Evolutionary conservation across 768 basidiomycete genomes (phyloP), one percentile per base, ranked within the genome.

Genomic region (Leccinum imitatum): DNA sequence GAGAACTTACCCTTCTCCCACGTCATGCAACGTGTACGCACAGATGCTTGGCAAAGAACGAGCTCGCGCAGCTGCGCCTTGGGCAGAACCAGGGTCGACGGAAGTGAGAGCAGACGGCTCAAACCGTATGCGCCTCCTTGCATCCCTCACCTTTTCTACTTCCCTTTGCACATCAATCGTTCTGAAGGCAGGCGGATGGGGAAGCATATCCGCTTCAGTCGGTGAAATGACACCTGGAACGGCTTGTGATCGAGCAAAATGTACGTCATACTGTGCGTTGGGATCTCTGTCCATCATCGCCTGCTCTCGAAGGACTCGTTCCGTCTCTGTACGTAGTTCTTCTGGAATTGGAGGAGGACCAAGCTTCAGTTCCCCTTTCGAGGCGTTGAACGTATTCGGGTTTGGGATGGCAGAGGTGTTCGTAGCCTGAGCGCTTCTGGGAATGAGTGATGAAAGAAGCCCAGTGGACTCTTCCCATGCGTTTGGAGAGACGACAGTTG

Each of bases 21-120:
- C 86, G 67, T 98, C 95, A 71, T 97, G 95, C 46, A 99, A 70
- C 4, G 97, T 98, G 69, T 97, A 98, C 6, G 93, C 87, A 65
- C 96, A 97, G 56, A 98, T 87, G 66, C 95, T 98, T 3, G 96
- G 96, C 58, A 96, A 75, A 47, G 88, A 89, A 14, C 86, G 81
- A 2, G 87, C 80, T 58, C 84, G 78, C 3, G 67, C 66, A 33
- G 83, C 72, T 55, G 77, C 75, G 9, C 81, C 85, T 72, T 89
- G 90, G 33, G 84, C 73, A 23, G 84, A 84, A 64, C 80, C 81
- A 35, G 73, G 71, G 69, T 90, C 89, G 13, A 85, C 73, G 62
- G 80, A 83, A 46, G 75, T 76, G 50, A 90, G 73, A 7, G 78
- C 74, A 6, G 86, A 85, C 1, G 93, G 92, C 4, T 97, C 96